phyloP scores from a whole-genome alignment of 345 rosid genomes.

The Eucalyptus dawsonii region DNA sequence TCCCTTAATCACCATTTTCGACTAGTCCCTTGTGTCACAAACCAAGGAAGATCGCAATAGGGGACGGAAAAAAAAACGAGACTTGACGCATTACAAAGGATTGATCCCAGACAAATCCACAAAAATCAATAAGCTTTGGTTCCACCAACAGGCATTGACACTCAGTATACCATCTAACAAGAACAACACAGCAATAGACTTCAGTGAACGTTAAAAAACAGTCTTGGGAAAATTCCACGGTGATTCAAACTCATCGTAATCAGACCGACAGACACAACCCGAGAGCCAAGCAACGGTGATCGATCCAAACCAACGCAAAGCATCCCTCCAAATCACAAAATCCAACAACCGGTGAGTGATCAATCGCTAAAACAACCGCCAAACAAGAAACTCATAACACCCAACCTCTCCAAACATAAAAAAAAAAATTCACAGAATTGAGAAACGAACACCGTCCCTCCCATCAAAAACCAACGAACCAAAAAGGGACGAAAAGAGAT shows the following conservation, averaged over 20 bases:
- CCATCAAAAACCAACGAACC: background rate
- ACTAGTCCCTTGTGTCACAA: background rate
- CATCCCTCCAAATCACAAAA: background rate
- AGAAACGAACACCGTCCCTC: background rate
- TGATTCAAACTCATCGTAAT: background rate
- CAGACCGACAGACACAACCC: background rate
- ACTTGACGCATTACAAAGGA: background rate
- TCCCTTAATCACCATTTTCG: background rate
- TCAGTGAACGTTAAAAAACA: background rate
- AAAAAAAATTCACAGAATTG: background rate
- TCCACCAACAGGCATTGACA: background rate
- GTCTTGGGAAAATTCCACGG: background rate
- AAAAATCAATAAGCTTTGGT: background rate
- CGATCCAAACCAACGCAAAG: background rate
- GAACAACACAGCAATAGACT: background rate
- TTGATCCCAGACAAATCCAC: background rate
- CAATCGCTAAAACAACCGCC: background rate
- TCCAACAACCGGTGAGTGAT: background rate
- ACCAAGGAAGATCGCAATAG: background rate
- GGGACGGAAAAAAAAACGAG: background rate
- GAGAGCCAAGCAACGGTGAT: background rate
- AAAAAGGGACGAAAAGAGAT: background rate
- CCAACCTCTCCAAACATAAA: background rate
- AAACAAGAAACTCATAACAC: background rate
- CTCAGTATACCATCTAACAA: background rate